Conservation (phyloP, 352 stramenopile species). For the Globisporangium paddicum region DNA sequence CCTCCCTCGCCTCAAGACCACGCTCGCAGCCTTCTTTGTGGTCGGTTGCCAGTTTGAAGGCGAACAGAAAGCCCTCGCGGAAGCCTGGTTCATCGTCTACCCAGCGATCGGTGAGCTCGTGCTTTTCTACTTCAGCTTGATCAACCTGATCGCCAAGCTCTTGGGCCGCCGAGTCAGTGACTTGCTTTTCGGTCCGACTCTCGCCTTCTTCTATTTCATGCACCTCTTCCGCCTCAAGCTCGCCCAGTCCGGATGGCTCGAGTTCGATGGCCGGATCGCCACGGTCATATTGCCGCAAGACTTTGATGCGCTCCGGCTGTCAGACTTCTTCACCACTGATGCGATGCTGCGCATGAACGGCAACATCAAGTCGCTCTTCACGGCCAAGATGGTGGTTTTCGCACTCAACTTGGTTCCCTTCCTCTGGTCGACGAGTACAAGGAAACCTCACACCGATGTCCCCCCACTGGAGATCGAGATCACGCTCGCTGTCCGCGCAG, state of each 20-base stretch:
- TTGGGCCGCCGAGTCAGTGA: constrained; percentile 30
- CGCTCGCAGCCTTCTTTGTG: constrained; percentile 18
- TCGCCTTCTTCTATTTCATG: constrained; percentile 29
- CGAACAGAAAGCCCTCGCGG: constrained; percentile 12
- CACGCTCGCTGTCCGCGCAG: not conserved
- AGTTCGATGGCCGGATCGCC: constrained; percentile 15
- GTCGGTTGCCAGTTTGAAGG: constrained; percentile 20
- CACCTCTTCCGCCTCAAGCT: constrained; percentile 23
- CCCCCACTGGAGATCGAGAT: not conserved
- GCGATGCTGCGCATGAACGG: constrained; percentile 16
- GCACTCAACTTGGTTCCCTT: constrained; percentile 8
- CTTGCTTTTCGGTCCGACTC: constrained; percentile 31
- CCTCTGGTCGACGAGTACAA: not conserved
- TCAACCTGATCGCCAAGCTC: constrained; percentile 41
- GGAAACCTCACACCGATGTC: not conserved
- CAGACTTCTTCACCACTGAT: constrained; percentile 14
- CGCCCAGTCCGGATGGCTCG: constrained; percentile 7
- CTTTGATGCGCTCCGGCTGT: constrained; percentile 5
- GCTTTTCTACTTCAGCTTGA: constrained; percentile 23
- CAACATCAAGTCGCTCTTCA: constrained; percentile 15
- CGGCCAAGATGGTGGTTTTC: constrained; percentile 14
- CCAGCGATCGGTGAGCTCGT: constrained; percentile 30
- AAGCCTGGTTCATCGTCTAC: constrained; percentile 43
- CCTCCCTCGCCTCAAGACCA: constrained; percentile 4
- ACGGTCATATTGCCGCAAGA: constrained; percentile 9